Evolutionary conservation across 2,329 filamentous ascomycete genomes (phyloP), one percentile per base, ranked within the genome.

Genomic region (Madurella fahalii): DNA sequence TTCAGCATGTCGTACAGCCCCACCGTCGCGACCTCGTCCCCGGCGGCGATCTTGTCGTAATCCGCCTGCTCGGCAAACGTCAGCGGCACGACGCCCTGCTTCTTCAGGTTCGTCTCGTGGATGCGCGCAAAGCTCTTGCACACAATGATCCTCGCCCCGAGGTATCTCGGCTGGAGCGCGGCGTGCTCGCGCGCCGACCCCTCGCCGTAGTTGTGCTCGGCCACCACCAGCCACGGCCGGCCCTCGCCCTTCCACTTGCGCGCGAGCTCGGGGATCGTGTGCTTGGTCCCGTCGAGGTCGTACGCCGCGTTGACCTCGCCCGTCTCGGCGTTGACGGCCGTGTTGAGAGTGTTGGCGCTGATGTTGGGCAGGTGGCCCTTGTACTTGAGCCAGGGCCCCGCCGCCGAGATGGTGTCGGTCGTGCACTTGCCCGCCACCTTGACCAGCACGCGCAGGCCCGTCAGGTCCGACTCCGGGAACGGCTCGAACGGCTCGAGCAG

Each of bases 301-400:
- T 95, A 94, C 5, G 93, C 94, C 17, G 82, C 85, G 72, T 97
- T 97, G 61, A 94, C 92, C 72, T 96, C 92, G 63, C 87, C 88
- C 0, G 93, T 99, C 59, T 89, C 90, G 42, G 89, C 91, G 72
- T 96, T 96, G 69, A 92, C 81, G 57, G 94, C 94, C 51, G 91
- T 94, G 74, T 96, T 96, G 62, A 99, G 84, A 2, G 94, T 99
- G 81, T 99, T 99, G 69, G 90, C 90, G 64, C 86, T 89, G 72
- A 99, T 99, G 78, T 99, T 99, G 71, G 94, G 90, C 59, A 99
- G 83, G 73, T 99, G 94, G 59, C 94, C 94, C 80, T 97, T 97
- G 84, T 97, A 99, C 75, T 97, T 97, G 63, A 99, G 83, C 92
- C 92, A 96, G 58, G 92, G 91, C 60, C 92, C 91, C 63, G 91